Evolutionary conservation across 2,329 filamentous ascomycete genomes (phyloP), one percentile per base, ranked within the genome.

Genomic region (Penicillium sclerotigenum): DNA sequence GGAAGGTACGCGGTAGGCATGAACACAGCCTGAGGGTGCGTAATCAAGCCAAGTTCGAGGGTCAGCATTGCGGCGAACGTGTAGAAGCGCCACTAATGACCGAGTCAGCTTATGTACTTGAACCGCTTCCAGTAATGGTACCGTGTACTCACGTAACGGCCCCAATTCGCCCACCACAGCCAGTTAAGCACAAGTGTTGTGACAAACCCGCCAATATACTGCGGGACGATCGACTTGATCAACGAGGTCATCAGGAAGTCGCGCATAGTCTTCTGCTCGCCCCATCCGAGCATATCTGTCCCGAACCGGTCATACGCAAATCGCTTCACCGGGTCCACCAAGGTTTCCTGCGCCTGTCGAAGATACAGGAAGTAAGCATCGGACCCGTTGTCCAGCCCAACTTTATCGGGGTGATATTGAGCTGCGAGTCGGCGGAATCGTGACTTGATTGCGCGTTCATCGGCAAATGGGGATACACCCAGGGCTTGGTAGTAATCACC

Each of bases 291-390:
- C 20, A 92, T 81, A 28, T 85, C 84, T 0, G 90, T 87, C 0
- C 92, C 92, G 71, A 96, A 91, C 46, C 91, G 86, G 70, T 96
- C 91, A 75, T 97, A 97, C 8, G 90, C 91, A 71, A 94, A 96
- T 54, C 91, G 83, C 67, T 83, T 86, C 0, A 85, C 86, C 2
- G 89, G 84, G 68, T 94, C 86, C n/a, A 85, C 77, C 16, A 97
- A 83, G 0, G 87, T 90, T 67, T 97, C 94, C 68, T 90, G 85
- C 6, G 91, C 91, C 43, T 86, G 79, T 78, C 92, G 93, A 66
- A 97, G 81, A 67, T 89, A 86, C 45, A 97, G 85, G 74, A 96
- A 97, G 74, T 87, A 82, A 67, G 69, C 65, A 53, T 82, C 79
- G 13, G 68, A 64, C 3, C 69, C 74, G 57, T 65, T 67, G 40